These are phyloP conservation scores for Mycena amicta DNA, from an alignment of 768 basidiomycete species.

Conservation along the genomic window DNA sequence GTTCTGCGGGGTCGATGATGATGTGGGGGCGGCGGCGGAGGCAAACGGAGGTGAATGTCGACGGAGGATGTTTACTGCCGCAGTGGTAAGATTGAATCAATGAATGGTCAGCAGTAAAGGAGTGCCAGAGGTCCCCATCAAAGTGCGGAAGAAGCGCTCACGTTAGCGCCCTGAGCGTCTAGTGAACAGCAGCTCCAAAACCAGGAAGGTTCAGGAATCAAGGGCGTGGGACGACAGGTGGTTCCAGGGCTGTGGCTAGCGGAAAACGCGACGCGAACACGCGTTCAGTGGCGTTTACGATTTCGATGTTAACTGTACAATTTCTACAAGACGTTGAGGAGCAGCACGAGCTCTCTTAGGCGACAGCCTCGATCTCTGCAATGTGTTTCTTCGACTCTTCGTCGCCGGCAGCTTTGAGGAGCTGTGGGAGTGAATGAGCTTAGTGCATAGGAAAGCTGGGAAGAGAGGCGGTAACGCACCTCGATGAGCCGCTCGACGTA, in stretches of 20 bases:
- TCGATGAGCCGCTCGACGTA: slow-evolving; percentile 78
- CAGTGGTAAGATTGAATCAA: background rate
- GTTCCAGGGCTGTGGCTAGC: background rate
- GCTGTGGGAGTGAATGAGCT: slow-evolving; percentile 37
- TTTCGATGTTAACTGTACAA: background rate
- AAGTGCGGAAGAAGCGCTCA: slow-evolving; percentile 19
- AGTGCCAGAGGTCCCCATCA: slow-evolving; percentile 15
- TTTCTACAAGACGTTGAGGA: background rate
- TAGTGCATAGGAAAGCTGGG: too few relatives aligned
- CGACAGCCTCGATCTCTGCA: slow-evolving; percentile 63
- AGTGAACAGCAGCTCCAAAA: background rate
- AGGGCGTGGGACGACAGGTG: background rate
- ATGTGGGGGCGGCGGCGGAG: background rate
- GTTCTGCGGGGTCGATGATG: too few relatives aligned
- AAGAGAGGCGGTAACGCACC: slow-evolving; percentile 53
- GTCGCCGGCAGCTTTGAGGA: slow-evolving; percentile 54
- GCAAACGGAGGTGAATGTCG: background rate
- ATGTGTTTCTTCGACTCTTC: slow-evolving; percentile 60
- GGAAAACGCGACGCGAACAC: background rate
- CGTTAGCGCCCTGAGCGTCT: slow-evolving; percentile 8
- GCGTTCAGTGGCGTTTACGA: background rate
- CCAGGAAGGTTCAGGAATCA: background rate
- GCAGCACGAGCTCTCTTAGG: too few relatives aligned
- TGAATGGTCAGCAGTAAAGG: background rate
- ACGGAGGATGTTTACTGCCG: too few relatives aligned